Base-by-base conservation (phyloP, 768 basidiomycete species). In the Suillus hirtellus region DNA sequence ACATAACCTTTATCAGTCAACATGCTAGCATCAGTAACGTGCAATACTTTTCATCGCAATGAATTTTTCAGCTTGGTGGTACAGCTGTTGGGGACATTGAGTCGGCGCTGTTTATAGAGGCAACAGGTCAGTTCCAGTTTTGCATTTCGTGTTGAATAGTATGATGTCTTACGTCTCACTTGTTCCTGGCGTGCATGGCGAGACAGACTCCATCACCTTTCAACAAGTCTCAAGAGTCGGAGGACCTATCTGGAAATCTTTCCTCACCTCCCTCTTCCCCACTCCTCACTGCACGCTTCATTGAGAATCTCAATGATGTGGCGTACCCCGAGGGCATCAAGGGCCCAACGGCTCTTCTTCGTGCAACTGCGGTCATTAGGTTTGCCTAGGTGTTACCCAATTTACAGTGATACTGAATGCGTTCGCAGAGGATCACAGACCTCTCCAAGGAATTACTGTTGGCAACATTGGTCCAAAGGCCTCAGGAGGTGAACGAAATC, bases 121-220 rank as follows among this genome's bases (percentile, higher is more conserved):
- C 96, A 1, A 95, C 99, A 91, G 89, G 96, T 19, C 96, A 99
- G 76, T 99, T 99, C 84, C 96, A 99, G 73, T 27, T 27, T 27
- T 3, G 27, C 27, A 27, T 98, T 98, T 82, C 89, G 96, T 61
- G 96, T 99, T 24, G 96, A 96, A 19, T n/a, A n/a, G n/a, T 85
- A 91, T 73, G 93, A 95, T 63, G 97, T 98, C 78, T 64, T 96
- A 98, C 68, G 96, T 99, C 54, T 96, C 94, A 7, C 88, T 99
- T 37, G 95, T 99, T 21, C 96, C 96, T 19, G 94, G 97, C 71
- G 93, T 99, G 83, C 95, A 97, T 61, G 96, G 96, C 61, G 96
- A 99, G 75, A 27, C 96, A 98, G n/a, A n/a, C n/a, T n/a, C n/a
- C n/a, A n/a, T n/a, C n/a, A n/a, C n/a, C n/a, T n/a, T n/a, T n/a